A percentile compares a stretch with the other conserved stretches of the same genome.
Evolutionary conservation across 805 yeast species (phyloP).

Genomic region (Hanseniaspora jakobsenii): DNA sequence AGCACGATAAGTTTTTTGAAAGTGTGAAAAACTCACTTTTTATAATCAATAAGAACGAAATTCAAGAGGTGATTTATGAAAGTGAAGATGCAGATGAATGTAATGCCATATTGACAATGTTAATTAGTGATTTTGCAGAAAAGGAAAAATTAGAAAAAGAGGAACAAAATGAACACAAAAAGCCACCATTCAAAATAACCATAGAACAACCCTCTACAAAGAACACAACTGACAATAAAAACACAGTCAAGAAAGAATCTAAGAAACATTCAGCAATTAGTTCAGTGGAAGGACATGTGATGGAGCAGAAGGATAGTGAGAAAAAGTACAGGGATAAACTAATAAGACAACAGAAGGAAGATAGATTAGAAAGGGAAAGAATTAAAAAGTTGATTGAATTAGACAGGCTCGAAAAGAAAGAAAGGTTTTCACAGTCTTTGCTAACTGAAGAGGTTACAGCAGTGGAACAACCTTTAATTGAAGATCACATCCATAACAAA

Average conservation of each 20-base stretch:
- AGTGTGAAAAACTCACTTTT: background rate
- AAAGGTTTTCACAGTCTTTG: too few species aligned
- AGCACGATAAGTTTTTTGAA: background rate
- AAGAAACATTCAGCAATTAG: background rate
- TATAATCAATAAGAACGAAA: background rate
- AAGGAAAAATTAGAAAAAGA: background rate
- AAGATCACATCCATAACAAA: constrained; percentile 14
- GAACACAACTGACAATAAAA: background rate
- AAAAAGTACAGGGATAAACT: constrained; percentile 18
- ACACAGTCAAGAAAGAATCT: background rate
- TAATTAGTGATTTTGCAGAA: background rate
- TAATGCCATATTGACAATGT: background rate
- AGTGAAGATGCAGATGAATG: constrained; percentile 1
- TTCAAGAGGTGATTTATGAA: constrained; percentile 2
- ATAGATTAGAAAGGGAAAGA: constrained; percentile 20
- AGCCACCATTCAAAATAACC: background rate
- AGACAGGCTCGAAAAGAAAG: constrained; percentile 13
- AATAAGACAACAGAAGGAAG: constrained; percentile 18
- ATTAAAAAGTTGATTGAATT: constrained; percentile 7
- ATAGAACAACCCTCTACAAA: background rate
- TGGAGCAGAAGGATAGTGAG: constrained; percentile 29
- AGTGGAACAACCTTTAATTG: background rate
- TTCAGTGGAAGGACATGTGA: too few species aligned
- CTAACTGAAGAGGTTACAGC: background rate
- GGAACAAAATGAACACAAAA: background rate